Evolutionary conservation across 1,284 basidiomycete species (phyloP), one percentile per base, ranked within the genome.

Genomic region (Bondarzewia mesenterica): DNA sequence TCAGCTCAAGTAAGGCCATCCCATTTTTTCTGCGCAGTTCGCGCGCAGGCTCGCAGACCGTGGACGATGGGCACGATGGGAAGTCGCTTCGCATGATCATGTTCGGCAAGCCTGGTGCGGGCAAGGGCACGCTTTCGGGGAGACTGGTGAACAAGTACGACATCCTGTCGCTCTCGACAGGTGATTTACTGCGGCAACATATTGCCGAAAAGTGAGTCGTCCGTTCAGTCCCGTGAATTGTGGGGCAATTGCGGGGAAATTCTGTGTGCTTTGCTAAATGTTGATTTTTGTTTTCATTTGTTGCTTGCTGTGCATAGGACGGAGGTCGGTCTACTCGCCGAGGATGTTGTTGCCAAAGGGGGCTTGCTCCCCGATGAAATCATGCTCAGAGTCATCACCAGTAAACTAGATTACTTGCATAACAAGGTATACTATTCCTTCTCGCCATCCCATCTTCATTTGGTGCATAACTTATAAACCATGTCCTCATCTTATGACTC

Each of bases 51-150:
- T 58, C 58, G n/a, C 54, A 59, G 53, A 49, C 63, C 54, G 57
- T 62, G 51, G 46, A 59, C 7, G 66, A 68, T 14, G 63, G 62
- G 15, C 57, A 64, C 45, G 50, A 49, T 42, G 59, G 56, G 6
- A 40, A 49, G 50, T 29, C 43, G 42, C 66, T 88, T 42, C 77
- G 87, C 35, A 85, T 89, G 82, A 69, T 89, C 51, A 82, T 89
- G 75, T 89, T 89, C 60, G 86, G 87, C 10, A 89, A 89, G 64
- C 86, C 86, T 3, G 86, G 84, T 25, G 77, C 83, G 37, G 85
- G 86, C 44, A 89, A 87, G 66, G 89, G 89, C 26, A 93, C 89
- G 0, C 73, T 92, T 38, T 77, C 85, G 4, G 73, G 75, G 8
- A 73, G 84, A 38, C 73, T 93, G 35, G 79, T 86, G 49, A 75